Conservation (phyloP, 148 eudicot species). For the Dianthus caryophyllus region DNA sequence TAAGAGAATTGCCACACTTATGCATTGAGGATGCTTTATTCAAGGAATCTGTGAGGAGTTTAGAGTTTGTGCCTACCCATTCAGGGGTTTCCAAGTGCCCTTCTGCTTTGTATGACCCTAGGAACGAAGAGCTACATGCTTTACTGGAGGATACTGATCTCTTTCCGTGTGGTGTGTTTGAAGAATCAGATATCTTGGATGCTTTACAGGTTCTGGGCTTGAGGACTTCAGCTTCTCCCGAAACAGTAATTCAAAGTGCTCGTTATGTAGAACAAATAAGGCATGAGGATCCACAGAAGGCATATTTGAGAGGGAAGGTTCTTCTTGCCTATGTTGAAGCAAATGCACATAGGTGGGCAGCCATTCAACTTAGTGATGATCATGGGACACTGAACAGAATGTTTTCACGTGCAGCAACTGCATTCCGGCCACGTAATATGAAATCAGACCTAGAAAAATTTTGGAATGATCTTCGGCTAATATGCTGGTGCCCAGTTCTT, state of each 20-base stretch:
- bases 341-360: conserved; percentile 84
- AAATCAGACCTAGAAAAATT: conserved; percentile 82
- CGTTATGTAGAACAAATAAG: conserved; percentile 58
- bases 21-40: conserved; percentile 76
- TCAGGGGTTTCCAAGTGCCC: conserved; percentile 65
- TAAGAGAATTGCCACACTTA: conserved; percentile 81
- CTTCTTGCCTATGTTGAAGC: conserved; percentile 91
- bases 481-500: conserved; percentile 94
- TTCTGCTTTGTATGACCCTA: conserved; percentile 74
- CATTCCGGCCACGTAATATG: conserved; percentile 54
- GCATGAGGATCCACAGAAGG: conserved; percentile 63
- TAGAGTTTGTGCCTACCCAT: conserved; percentile 75
- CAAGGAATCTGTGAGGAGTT: conserved; percentile 57
- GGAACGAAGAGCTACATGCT: conserved; percentile 82
- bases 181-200: conserved; percentile 63
- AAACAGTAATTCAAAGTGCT: conserved; percentile 82
- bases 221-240: conserved; percentile 66
- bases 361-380: conserved; percentile 43
- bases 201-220: conserved; percentile 82
- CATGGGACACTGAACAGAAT: conserved; percentile 64
- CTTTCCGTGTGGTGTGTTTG: conserved; percentile 66
- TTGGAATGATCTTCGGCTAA: conserved; percentile 87
- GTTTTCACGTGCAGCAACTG: conserved; percentile 75
- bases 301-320: conserved; percentile 67
- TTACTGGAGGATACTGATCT: conserved; percentile 81